Evolutionary conservation across 2,329 filamentous ascomycete species (phyloP).

Genomic region (Aspergillus flavus): DNA sequence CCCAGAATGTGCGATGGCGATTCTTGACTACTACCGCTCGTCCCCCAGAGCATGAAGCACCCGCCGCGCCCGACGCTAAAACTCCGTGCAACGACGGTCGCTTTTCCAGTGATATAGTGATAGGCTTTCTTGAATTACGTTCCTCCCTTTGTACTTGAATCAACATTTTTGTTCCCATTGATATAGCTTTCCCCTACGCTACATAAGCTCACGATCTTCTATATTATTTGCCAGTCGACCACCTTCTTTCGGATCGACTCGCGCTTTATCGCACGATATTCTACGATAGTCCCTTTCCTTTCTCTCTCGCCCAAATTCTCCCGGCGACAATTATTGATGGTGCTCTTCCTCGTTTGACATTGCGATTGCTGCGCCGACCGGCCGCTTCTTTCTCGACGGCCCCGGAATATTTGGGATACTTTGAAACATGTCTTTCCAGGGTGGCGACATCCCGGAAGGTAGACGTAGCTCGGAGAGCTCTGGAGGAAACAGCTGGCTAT

Average conservation of each 20-base stretch:
- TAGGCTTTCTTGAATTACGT: neutral
- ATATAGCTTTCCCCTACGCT: conserved; percentile 3
- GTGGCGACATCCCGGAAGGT: conserved; percentile 34
- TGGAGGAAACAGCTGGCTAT: conserved; percentile 40
- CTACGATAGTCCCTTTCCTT: neutral
- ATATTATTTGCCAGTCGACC: conserved; percentile 1
- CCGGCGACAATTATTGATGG: conserved; percentile 27
- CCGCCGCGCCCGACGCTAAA: conserved; percentile 26
- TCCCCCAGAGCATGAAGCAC: conserved; percentile 26
- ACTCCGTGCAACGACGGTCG: conserved; percentile 16
- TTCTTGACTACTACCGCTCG: conserved; percentile 24
- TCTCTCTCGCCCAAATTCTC: neutral
- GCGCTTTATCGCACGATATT: conserved; percentile 2
- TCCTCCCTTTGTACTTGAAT: conserved; percentile 1
- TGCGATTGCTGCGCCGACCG: conserved; percentile 17
- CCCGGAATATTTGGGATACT: conserved; percentile 18
- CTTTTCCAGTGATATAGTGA: conserved; percentile 12
- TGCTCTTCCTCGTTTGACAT: conserved; percentile 10
- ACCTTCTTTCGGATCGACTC: neutral
- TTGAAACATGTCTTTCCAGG: conserved; percentile 36
- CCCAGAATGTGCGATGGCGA: conserved; percentile 27
- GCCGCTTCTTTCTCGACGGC: conserved; percentile 26
- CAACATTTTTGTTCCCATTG: neutral
- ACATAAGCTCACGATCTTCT: neutral
- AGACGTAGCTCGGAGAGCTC: conserved; percentile 47